These are phyloP conservation scores for Coemansia sp. DNA, from an alignment of 192 early-diverging fungal species.

Conservation along the genomic window DNA sequence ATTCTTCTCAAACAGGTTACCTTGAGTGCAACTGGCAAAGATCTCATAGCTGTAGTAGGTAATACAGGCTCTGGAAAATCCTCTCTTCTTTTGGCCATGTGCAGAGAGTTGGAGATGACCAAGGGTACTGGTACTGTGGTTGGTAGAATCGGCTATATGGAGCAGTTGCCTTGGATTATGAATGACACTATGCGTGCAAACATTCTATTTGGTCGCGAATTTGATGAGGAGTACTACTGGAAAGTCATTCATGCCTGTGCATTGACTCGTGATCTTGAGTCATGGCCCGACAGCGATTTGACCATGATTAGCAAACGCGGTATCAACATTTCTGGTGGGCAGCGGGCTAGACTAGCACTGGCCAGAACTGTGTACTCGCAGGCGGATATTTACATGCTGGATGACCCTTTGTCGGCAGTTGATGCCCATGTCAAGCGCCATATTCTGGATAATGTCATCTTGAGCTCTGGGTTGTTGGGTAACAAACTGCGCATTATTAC, in stretches of 20 bases:
- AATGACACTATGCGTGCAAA: slow-evolving; percentile 19
- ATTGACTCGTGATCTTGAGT: slow-evolving; percentile 1
- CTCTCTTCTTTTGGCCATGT: slow-evolving; percentile 72
- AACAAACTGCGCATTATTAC: slow-evolving; percentile 5
- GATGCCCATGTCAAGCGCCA: slow-evolving; percentile 15
- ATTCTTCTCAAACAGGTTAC: slow-evolving; percentile 45
- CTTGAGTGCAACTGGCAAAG: slow-evolving; percentile 54
- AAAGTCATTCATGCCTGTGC: slow-evolving; percentile 14
- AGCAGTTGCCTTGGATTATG: slow-evolving; percentile 64
- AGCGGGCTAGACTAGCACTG: slow-evolving; percentile 16
- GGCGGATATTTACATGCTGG: slow-evolving; percentile 21
- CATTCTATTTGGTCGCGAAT: slow-evolving; percentile 22
- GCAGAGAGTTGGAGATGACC: slow-evolving; percentile 72
- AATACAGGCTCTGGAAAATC: slow-evolving; percentile 80
- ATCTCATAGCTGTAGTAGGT: slow-evolving; percentile 77
- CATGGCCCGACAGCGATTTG: slow-evolving; percentile 8
- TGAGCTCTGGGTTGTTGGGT: slow-evolving; percentile 21
- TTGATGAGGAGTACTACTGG: slow-evolving; percentile 14
- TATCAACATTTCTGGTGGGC: slow-evolving; percentile 30
- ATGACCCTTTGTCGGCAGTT: not conserved
- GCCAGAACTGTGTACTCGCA: slow-evolving; percentile 26
- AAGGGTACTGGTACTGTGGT: slow-evolving; percentile 56
- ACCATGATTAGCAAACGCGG: slow-evolving; percentile 17
- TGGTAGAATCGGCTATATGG: slow-evolving; percentile 72
- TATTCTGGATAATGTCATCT: slow-evolving; percentile 21